Conservation (phyloP, 208 protist species). For the Trypanosoma congolense region DNA sequence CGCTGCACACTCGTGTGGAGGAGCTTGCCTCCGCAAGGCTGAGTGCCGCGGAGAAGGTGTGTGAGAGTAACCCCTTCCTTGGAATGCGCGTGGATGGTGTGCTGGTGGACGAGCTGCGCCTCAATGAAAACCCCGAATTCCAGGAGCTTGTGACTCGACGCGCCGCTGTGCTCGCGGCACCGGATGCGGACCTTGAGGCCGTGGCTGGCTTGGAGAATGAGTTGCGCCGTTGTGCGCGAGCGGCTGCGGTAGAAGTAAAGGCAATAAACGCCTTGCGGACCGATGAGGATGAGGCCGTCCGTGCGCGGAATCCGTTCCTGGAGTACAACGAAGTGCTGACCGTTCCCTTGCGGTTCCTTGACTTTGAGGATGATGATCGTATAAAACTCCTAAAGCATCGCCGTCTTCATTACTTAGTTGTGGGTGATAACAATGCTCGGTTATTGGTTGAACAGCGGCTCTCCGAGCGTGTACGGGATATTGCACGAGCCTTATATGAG, state of each 20-base stretch:
- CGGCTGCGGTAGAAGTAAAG: constrained; percentile 5
- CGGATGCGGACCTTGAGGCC: constrained; percentile 15
- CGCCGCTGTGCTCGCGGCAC: constrained; percentile 26
- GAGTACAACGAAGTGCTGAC: constrained; percentile 29
- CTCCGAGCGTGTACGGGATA: too few relatives aligned
- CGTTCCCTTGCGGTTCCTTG: constrained; percentile 42
- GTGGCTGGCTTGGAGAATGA: constrained; percentile 27
- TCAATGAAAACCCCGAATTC: constrained; percentile 26
- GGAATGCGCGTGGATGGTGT: constrained; percentile 25
- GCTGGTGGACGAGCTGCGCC: not conserved
- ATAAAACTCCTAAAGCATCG: not conserved
- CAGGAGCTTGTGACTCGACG: constrained; percentile 39
- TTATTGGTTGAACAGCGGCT: too few relatives aligned
- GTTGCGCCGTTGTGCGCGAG: constrained; percentile 22
- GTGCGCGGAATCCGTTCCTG: constrained; percentile 57
- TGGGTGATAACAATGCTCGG: too few relatives aligned
- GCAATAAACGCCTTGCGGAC: constrained; percentile 36
- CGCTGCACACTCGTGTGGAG: constrained; percentile 12
- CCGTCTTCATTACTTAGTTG: too few relatives aligned
- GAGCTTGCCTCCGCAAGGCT: constrained; percentile 29
- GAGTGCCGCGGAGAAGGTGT: constrained; percentile 23
- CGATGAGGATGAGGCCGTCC: constrained; percentile 56
- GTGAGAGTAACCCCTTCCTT: constrained; percentile 39
- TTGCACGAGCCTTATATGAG: too few relatives aligned
- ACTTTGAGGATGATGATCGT: constrained; percentile 25